These are phyloP conservation scores for Kodamaea arcana DNA, from an alignment of 1,139 yeast species.

Conservation along the genomic window DNA sequence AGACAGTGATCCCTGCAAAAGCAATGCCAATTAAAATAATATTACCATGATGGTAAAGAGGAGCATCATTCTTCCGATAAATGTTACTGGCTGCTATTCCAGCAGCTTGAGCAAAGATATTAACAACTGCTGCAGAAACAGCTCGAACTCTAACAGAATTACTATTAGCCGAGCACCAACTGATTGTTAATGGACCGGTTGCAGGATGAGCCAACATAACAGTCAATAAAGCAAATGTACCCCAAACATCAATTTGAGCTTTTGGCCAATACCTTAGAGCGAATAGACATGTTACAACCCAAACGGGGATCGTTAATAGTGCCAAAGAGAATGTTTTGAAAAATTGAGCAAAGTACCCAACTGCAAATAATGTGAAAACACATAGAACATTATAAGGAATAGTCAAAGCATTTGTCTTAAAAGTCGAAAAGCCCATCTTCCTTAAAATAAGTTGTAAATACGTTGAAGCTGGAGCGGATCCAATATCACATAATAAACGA, in stretches of 20 bases:
- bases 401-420: slow-evolving; percentile 51
- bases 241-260: slow-evolving; percentile 18
- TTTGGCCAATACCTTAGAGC: slow-evolving; percentile 17
- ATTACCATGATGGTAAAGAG: slow-evolving; percentile 26
- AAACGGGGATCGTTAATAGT: slow-evolving; percentile 14
- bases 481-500: slow-evolving; percentile 47
- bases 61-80: slow-evolving; percentile 25
- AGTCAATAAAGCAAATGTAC: slow-evolving; percentile 17
- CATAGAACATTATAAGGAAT: slow-evolving; percentile 45
- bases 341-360: slow-evolving; percentile 41
- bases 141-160: slow-evolving; percentile 20
- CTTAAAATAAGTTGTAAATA: slow-evolving; percentile 52
- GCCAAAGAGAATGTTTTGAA: slow-evolving; percentile 29
- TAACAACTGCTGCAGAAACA: slow-evolving; percentile 22
- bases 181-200: slow-evolving; percentile 17
- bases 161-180: slow-evolving; percentile 20
- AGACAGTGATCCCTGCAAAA: slow-evolving; percentile 14
- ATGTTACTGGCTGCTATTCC: slow-evolving; percentile 19
- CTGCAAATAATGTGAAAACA: slow-evolving; percentile 32
- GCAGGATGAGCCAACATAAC: slow-evolving; percentile 18
- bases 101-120: slow-evolving; percentile 19
- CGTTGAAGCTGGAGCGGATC: slow-evolving; percentile 35
- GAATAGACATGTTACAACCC: slow-evolving; percentile 16
- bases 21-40: slow-evolving; percentile 18
- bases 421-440: slow-evolving; percentile 52